A percentile compares a stretch with the other conserved stretches of the same genome.
Conservation (phyloP, 1,284 basidiomycete genomes). For the Meripilus lineatus region DNA sequence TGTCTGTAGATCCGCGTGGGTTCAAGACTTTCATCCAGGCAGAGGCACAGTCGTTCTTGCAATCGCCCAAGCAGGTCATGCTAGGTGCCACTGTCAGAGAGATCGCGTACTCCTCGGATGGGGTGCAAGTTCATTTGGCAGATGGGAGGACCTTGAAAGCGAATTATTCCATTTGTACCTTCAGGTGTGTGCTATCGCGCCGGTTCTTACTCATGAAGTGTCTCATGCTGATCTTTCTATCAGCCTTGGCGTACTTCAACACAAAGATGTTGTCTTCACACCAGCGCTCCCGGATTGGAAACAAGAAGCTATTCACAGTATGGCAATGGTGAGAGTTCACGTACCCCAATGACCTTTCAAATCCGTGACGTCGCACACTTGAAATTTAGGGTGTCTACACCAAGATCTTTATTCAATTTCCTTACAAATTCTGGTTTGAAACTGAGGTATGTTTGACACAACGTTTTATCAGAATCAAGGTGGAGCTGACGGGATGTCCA, state of each 20-base stretch:
- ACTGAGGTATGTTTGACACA: conserved; percentile 51
- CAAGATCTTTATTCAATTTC: conserved; percentile 67
- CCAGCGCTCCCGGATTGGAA: conserved; percentile 62
- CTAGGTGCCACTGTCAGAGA: conserved; percentile 49
- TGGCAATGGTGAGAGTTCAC: conserved; percentile 48
- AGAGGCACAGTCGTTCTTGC: conserved; percentile 50
- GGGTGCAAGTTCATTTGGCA: conserved; percentile 35
- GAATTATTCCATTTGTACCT: conserved; percentile 57
- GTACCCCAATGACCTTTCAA: background rate
- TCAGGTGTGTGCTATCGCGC: conserved; percentile 27
- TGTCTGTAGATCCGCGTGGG: conserved; percentile 58
- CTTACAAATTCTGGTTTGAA: conserved; percentile 64
- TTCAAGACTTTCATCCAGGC: conserved; percentile 51
- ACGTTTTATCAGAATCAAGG: too few species aligned
- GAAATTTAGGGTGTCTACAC: conserved; percentile 49
- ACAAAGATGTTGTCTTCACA: conserved; percentile 51
- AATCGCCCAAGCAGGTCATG: conserved; percentile 35
- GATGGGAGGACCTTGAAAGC: conserved; percentile 41
- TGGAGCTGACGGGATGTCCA: conserved; percentile 26
- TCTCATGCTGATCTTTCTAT: background rate
- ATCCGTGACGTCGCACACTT: background rate
- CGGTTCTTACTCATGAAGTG: background rate
- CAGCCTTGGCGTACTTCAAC: conserved; percentile 52
- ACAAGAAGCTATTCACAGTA: conserved; percentile 57
- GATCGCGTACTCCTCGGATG: conserved; percentile 40